Percentiles rank a stretch among this genome's conserved stretches.
Conservation (phyloP, 495 filamentous ascomycete species). For the Lindgomyces ingoldianus region DNA sequence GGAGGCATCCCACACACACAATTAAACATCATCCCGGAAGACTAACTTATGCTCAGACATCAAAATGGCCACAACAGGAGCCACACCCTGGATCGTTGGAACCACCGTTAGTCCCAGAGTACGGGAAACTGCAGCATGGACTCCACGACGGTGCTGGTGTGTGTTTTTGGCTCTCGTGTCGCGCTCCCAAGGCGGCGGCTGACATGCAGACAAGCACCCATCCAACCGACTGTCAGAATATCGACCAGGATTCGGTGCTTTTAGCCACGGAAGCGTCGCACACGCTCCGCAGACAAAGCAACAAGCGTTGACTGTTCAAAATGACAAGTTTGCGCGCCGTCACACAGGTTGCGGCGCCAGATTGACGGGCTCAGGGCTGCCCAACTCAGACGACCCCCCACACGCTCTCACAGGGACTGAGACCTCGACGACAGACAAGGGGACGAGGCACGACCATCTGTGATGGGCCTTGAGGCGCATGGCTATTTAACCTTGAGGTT, state of each 20-base stretch:
- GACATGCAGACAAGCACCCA: slow-evolving; percentile 27
- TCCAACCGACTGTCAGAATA: neutral
- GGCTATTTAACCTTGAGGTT: neutral
- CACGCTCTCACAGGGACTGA: slow-evolving; percentile 5
- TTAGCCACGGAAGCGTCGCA: neutral
- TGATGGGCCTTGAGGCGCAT: neutral
- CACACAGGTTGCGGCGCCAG: neutral
- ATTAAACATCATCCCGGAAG: slow-evolving; percentile 31
- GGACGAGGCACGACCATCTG: neutral
- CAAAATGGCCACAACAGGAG: slow-evolving; percentile 29
- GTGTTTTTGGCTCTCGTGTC: slow-evolving; percentile 7
- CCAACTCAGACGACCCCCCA: too few relatives aligned
- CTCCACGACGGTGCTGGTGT: slow-evolving; percentile 11
- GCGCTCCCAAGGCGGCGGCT: slow-evolving; percentile 10
- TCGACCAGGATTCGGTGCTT: neutral
- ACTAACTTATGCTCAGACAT: slow-evolving; percentile 29
- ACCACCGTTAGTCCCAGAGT: slow-evolving; percentile 35
- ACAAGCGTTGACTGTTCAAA: slow-evolving; percentile 26
- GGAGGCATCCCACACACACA: slow-evolving; percentile 23
- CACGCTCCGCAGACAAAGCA: neutral
- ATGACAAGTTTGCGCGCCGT: slow-evolving; percentile 26
- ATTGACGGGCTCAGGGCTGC: neutral
- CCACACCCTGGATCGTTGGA: slow-evolving; percentile 33
- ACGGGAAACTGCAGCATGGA: slow-evolving; percentile 35
- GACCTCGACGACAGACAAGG: neutral